phyloP scores from a whole-genome alignment of 2,329 filamentous ascomycete species.

The Nothophaeocryptopus gaeumannii region DNA sequence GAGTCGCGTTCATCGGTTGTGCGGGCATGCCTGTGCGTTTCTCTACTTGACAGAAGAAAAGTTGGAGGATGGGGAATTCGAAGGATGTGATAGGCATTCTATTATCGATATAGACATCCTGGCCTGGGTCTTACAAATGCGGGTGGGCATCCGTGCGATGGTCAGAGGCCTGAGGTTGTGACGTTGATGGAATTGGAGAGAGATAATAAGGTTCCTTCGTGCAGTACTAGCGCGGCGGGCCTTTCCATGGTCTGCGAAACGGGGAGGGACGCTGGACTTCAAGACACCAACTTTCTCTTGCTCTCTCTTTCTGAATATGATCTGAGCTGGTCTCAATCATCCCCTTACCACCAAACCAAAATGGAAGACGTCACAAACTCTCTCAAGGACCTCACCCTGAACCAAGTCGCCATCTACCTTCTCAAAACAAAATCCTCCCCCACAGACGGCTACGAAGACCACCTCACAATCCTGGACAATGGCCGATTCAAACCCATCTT shows the following conservation, averaged over 20 bases:
- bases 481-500: slow-evolving; percentile 63
- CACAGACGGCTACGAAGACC: slow-evolving; percentile 68
- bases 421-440: slow-evolving; percentile 75
- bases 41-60: slow-evolving; percentile 39
- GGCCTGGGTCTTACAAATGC: slow-evolving; percentile 23
- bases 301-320: slow-evolving; percentile 1
- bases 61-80: slow-evolving; percentile 38
- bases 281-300: not conserved
- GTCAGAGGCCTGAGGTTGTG: slow-evolving; percentile 13
- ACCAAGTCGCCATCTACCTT: slow-evolving; percentile 60
- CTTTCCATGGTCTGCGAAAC: not conserved
- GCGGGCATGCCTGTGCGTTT: slow-evolving; percentile 37
- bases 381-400: slow-evolving; percentile 25
- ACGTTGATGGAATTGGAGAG: not conserved
- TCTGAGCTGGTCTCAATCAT: slow-evolving; percentile 3
- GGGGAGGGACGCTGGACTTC: not conserved
- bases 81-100: slow-evolving; percentile 37
- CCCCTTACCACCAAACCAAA: not conserved
- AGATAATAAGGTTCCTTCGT: slow-evolving; percentile 2
- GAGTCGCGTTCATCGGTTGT: slow-evolving; percentile 35
- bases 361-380: slow-evolving; percentile 29
- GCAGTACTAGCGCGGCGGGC: not conserved
- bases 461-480: slow-evolving; percentile 52
- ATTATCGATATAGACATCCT: slow-evolving; percentile 4
- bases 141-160: slow-evolving; percentile 6